These are phyloP conservation scores for Perilla frutescens DNA, from an alignment of 257 asterid genomes.

Conservation along the genomic window DNA sequence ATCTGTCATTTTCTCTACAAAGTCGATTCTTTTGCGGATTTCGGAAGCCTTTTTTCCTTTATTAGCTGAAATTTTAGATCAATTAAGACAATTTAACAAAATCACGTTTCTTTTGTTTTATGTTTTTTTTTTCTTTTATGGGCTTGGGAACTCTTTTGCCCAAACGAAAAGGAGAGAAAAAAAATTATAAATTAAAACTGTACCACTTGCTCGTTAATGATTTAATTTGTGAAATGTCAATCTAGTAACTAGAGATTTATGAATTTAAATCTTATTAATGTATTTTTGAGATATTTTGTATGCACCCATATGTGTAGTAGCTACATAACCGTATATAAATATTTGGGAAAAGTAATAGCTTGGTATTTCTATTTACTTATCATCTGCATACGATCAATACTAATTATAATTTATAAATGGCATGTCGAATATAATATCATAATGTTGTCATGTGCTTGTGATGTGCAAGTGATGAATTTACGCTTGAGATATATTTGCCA, in stretches of 20 bases:
- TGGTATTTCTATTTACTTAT: no score
- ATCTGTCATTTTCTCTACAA: slow-evolving; percentile 19
- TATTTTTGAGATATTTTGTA: no score
- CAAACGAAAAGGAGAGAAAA: not conserved
- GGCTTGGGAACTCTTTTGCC: not conserved
- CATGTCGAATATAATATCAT: no score
- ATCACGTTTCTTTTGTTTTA: not conserved
- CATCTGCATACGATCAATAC: no score
- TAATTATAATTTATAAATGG: no score
- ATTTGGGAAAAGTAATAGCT: no score
- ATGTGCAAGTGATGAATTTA: no score
- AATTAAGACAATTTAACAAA: slow-evolving; percentile 37
- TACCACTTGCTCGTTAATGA: not conserved
- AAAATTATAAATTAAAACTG: not conserved
- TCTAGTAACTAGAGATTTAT: not conserved
- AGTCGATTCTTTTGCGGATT: slow-evolving; percentile 24
- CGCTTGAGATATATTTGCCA: no score
- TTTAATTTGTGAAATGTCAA: not conserved
- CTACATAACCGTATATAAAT: no score
- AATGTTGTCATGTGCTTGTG: no score
- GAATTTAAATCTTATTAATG: not conserved
- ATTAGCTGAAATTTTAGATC: slow-evolving; percentile 22
- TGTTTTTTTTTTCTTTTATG: not conserved
- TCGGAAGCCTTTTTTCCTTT: slow-evolving; percentile 24
- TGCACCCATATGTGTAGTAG: no score